Evolutionary conservation across 2,329 filamentous ascomycete species (phyloP), one percentile per base, ranked within the genome.

Genomic region (Zasmidium angulare): DNA sequence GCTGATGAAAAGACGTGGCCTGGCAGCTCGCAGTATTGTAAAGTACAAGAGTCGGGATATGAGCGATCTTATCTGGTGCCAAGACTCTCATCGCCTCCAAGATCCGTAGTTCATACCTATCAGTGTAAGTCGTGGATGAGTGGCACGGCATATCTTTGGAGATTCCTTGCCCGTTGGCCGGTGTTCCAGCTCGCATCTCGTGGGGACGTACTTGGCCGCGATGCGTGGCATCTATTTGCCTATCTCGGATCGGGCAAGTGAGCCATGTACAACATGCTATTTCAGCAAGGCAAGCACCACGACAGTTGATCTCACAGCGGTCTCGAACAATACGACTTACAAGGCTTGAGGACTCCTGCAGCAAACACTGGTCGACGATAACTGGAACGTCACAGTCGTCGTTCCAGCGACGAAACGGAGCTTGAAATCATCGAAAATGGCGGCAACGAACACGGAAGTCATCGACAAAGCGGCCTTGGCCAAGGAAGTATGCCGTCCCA

Each of bases 401-500:
- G n/a, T n/a, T n/a, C n/a, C n/a, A n/a, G n/a, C 26, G 26, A 4
- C 26, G 4, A 11, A 4, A 4, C 11, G 26, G 4, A 29, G 4
- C 26, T 20, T 29, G 49, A 36, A 20, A 22, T 53, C 29, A n/a
- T 50, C 47, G 14, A 29, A 9, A 21, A 24, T 43, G 36, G 49
- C 17, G 14, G 14, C 51, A 47, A 9, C 23, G 10, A 55, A 31
- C 23, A 29, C 26, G 43, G 17, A 40, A 1, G 11, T 49, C 9
- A 26, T 59, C 19, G 51, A 55, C 21, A 46, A 60, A 48, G 31
- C 53, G 3, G 40, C 53, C 10, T 22, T 60, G 22, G 57, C 57
- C 12, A 46, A 40, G 9, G 57, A 60, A 56, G 47, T 60, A 60
- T 60, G 57, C 22, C 57, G 57, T 21, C 57, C 57, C 20, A 60